phyloP scores from a whole-genome alignment of 352 stramenopile species.

The Pythium biforme region DNA sequence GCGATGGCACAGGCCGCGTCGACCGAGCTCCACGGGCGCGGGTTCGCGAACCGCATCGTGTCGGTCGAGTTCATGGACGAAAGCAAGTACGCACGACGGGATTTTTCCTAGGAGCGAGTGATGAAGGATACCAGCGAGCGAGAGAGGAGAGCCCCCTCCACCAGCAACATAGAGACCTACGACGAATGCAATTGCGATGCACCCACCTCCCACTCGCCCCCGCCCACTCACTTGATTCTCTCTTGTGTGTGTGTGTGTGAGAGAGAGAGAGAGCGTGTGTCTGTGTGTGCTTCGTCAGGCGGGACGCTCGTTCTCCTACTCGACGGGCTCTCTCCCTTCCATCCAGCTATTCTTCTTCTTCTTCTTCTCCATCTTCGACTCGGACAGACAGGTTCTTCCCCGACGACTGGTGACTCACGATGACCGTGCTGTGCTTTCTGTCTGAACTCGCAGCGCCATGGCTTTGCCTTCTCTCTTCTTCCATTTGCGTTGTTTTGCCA shows the following conservation, averaged over 20 bases:
- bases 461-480: background rate
- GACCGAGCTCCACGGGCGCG: constrained; percentile 88
- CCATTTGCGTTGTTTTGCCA: background rate
- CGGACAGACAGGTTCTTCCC: background rate
- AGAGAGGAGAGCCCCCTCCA: background rate
- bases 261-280: background rate
- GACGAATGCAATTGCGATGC: constrained; percentile 13
- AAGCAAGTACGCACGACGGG: constrained; percentile 78
- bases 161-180: constrained; percentile 5
- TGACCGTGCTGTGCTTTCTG: background rate
- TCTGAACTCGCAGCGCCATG: too few relatives aligned
- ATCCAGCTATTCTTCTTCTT: background rate
- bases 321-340: background rate
- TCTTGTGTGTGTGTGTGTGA: constrained; percentile 6
- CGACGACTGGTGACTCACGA: background rate
- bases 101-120: constrained; percentile 49
- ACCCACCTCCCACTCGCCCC: background rate
- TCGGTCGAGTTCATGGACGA: constrained; percentile 88
- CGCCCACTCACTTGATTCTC: background rate
- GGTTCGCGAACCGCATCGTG: constrained; percentile 93
- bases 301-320: background rate
- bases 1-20: constrained; percentile 78
- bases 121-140: constrained; percentile 7
- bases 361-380: background rate
- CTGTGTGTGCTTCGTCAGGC: background rate